Evolutionary conservation across 345 rosid genomes (phyloP), one percentile per base, ranked within the genome.

Genomic region (Draba incana): DNA sequence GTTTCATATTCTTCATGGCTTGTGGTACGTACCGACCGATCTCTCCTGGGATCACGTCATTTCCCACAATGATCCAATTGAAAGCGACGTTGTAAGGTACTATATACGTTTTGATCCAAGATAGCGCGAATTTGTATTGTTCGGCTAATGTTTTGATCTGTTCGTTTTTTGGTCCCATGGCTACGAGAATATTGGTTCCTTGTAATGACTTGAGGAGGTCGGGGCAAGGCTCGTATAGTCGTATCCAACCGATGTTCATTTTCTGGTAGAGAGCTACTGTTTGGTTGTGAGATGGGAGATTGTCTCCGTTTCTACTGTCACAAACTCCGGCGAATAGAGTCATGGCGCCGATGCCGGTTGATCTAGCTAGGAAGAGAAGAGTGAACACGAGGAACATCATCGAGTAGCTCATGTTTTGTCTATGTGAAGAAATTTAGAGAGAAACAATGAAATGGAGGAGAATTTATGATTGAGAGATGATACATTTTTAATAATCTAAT

Each of bases 241-340:
- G 57, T 41, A 80, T 3, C 5, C 10, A 10, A 4, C 61, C 33
- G 4, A 80, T 64, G 23, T 30, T 28, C 6, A 68, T 47, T 10
- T 27, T 46, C 50, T 64, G 37, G 62, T 64, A 78, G 8, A 84
- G 73, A 5, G 39, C 8, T 8, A 82, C 25, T 2, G 69, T 84
- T 5, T 64, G 62, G 3, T 24, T 9, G 0, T 74, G 65, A 62
- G 79, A 11, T 16, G 81, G 82, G 23, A 80, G 79, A 57, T 82
- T 76, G 39, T 79, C 64, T 9, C 75, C 80, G 30, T 56, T 62
- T 53, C 75, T 23, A 8, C 78, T 79, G 49, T 80, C 59, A 47
- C 57, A 68, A n/a, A 80, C 77, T 13, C 79, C 80, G 10, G 71
- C 69, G 2, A 62, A 59, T 2, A 14, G 4, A 59, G 23, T 35